A percentile compares a stretch with the other conserved stretches of the same genome.
These are phyloP conservation scores for Cyclocybe cylindracea DNA, from an alignment of 768 basidiomycete genomes.

Conservation along the genomic window DNA sequence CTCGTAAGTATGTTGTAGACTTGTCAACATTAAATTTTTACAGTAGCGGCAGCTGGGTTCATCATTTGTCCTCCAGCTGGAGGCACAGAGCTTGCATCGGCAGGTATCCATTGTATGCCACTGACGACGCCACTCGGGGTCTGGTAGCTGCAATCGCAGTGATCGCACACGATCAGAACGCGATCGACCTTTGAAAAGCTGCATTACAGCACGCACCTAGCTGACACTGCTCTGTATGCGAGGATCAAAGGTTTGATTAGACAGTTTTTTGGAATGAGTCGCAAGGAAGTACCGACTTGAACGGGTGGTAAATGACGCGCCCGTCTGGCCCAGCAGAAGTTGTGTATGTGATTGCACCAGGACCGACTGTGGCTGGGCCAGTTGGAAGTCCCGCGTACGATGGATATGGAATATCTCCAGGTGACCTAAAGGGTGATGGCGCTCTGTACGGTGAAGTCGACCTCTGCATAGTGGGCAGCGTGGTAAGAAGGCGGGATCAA, in stretches of 20 bases:
- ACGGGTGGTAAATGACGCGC: conserved; percentile 64
- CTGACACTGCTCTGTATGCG: conserved; percentile 62
- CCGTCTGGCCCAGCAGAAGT: conserved; percentile 66
- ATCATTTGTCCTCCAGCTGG: conserved; percentile 65
- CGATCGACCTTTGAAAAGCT: conserved; percentile 7
- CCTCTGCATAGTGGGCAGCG: conserved; percentile 28
- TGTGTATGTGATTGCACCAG: conserved; percentile 76
- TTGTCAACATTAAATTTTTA: neutral
- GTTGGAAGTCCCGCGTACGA: conserved; percentile 23
- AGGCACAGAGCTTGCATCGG: conserved; percentile 63
- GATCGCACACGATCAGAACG: conserved; percentile 18
- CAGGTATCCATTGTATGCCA: conserved; percentile 70
- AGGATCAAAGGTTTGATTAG: conserved; percentile 19
- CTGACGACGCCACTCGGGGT: conserved; percentile 66
- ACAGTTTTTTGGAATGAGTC: conserved; percentile 1
- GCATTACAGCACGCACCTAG: conserved; percentile 51
- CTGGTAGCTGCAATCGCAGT: conserved; percentile 56
- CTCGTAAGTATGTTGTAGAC: neutral
- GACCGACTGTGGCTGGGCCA: conserved; percentile 47
- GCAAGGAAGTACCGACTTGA: conserved; percentile 52
- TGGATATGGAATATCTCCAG: conserved; percentile 19
- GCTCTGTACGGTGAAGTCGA: conserved; percentile 33
- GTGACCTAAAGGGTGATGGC: conserved; percentile 27
- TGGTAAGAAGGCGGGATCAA: neutral
- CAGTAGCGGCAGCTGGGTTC: conserved; percentile 13